These are phyloP conservation scores for Themeda triandra DNA, from an alignment of 176 grass and related monocot species.

Conservation along the genomic window DNA sequence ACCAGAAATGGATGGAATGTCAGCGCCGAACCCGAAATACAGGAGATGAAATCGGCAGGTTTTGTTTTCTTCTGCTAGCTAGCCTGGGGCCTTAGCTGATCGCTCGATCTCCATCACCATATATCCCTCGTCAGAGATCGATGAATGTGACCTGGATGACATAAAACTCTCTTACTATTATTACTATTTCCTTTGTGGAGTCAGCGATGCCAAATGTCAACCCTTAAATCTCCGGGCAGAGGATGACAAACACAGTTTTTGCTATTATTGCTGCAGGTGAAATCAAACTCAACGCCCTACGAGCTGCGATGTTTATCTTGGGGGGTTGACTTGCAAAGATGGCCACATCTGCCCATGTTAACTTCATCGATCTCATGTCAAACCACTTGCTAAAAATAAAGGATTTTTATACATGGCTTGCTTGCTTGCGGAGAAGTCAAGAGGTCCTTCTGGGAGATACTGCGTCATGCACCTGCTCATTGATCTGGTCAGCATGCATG, in stretches of 20 bases:
- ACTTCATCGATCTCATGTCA: neutral
- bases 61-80: neutral
- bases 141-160: neutral
- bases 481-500: neutral
- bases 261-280: neutral
- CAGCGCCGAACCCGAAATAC: neutral
- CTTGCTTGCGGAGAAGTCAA: neutral
- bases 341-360: neutral
- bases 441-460: slow-evolving; percentile 18
- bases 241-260: neutral
- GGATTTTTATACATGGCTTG: neutral
- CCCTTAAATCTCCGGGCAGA: neutral
- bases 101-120: neutral
- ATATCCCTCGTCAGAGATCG: neutral
- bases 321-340: slow-evolving; percentile 7
- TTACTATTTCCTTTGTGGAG: neutral
- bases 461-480: neutral
- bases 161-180: neutral
- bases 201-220: slow-evolving; percentile 12
- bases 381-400: neutral
- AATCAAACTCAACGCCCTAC: neutral
- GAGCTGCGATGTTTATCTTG: neutral
- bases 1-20: neutral
- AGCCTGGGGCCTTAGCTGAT: too few species aligned
- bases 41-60: slow-evolving; percentile 21